These are phyloP conservation scores for Suillus bovinus DNA, from an alignment of 768 basidiomycete genomes.

Conservation along the genomic window DNA sequence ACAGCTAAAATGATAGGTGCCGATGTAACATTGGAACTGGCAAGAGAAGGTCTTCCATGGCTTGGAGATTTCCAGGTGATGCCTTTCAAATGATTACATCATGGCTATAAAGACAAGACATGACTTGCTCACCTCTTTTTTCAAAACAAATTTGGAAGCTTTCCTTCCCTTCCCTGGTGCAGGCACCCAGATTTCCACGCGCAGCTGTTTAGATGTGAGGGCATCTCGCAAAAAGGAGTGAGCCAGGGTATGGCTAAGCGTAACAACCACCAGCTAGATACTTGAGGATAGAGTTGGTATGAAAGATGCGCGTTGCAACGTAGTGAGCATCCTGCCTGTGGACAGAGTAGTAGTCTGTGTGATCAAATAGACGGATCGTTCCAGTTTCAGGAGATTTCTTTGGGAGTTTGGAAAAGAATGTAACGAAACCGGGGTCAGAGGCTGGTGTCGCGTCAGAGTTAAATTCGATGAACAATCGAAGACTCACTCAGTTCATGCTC, in stretches of 20 bases:
- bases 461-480: background rate
- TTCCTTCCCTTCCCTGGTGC: conserved; percentile 77
- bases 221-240: conserved; percentile 86
- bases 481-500: conserved; percentile 33
- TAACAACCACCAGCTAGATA: conserved; percentile 71
- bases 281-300: conserved; percentile 91
- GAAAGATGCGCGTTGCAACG: conserved; percentile 80
- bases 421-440: conserved; percentile 78
- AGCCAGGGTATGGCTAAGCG: conserved; percentile 75
- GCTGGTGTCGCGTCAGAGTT: conserved; percentile 46
- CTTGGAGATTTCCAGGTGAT: conserved; percentile 71
- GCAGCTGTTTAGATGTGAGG: conserved; percentile 84
- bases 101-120: conserved; percentile 4
- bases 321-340: conserved; percentile 88
- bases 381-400: conserved; percentile 74
- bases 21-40: conserved; percentile 72
- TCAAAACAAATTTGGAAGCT: conserved; percentile 69
- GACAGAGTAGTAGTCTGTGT: conserved; percentile 82
- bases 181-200: conserved; percentile 87
- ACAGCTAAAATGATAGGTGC: conserved; percentile 91
- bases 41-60: conserved; percentile 82
- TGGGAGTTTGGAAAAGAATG: conserved; percentile 63
- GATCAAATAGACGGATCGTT: conserved; percentile 85
- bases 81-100: conserved; percentile 48
- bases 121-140: conserved; percentile 64